Base-by-base conservation (phyloP, 768 basidiomycete species). In the Termitomyces sp. region DNA sequence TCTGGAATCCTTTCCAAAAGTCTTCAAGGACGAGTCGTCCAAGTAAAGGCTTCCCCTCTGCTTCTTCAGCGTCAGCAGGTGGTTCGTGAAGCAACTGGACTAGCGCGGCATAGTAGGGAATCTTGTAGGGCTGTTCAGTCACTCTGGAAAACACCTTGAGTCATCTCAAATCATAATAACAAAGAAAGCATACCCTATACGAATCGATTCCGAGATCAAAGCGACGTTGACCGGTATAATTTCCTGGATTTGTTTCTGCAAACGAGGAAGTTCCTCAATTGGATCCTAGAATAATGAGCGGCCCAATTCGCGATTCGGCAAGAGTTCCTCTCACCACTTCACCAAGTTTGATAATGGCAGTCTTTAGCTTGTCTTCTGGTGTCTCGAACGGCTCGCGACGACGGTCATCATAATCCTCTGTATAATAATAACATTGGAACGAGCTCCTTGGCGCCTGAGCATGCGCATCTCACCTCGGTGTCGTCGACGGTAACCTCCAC, bases 111-210 rank as follows among this genome's bases (percentile, higher is more conserved):
- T 94, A 94, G 67, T 86, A 90, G 0, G 93, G 88, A 36, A 92
- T 89, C 77, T 98, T 99, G 77, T 85, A 94, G 0, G 95, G 94
- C 64, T 97, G 90, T 72, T 98, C 92, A 0, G 88, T 92, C 53
- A 92, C 84, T 50, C 92, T 94, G 66, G 5, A 61, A 43, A 29
- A 44, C 13, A 13, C 5, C 12, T 29, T 59, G 5, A 60, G 41
- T 41, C 32, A 18, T n/a, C 20, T 26, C 26, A 5, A 9, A 4
- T 9, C 22, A 58, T 59, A 57, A 39, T 4, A 32, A 31, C 16
- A 55, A 50, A 14, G 22, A 32, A 52, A 42, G 68, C 79, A 18
- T 62, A 89, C 92, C 81, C 87, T 68, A 86, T 75, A 46, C 89
- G 85, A 69, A 93, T 80, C 9, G 86, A 86, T 63, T 92, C 91